Percentiles rank a stretch among this genome's conserved stretches.
Evolutionary conservation across 1,139 yeast genomes (phyloP).

Genomic region (Nakaseomyces kungkrabaensis): DNA sequence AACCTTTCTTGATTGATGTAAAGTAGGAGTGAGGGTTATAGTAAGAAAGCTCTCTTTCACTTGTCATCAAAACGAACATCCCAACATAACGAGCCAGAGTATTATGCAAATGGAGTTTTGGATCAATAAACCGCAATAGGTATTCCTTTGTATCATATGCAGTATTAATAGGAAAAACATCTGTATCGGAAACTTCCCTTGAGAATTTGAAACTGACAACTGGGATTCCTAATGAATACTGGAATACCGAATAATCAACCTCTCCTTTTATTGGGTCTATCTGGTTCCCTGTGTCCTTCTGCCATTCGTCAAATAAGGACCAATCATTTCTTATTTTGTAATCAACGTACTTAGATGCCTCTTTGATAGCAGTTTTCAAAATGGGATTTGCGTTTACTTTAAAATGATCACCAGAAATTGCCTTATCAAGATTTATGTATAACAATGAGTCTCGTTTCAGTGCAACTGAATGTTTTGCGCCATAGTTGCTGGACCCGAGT

Average conservation of each 20-base stretch:
- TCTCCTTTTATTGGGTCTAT: constrained; percentile 31
- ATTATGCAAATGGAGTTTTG: constrained; percentile 44
- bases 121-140: constrained; percentile 48
- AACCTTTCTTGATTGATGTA: constrained; percentile 7
- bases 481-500: constrained; percentile 42
- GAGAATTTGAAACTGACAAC: constrained; percentile 36
- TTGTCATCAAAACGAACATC: constrained; percentile 40
- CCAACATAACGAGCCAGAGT: constrained; percentile 52
- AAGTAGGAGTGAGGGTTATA: constrained; percentile 30
- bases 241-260: constrained; percentile 39
- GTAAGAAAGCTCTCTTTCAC: constrained; percentile 42
- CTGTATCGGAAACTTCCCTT: constrained; percentile 28
- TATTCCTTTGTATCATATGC: constrained; percentile 49
- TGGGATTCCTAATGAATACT: constrained; percentile 43
- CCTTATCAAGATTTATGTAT: constrained; percentile 40
- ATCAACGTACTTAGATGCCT: constrained; percentile 32
- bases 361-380: constrained; percentile 29
- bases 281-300: constrained; percentile 19
- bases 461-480: constrained; percentile 31
- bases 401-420: constrained; percentile 36
- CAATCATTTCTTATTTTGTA: constrained; percentile 24
- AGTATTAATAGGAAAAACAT: constrained; percentile 49
- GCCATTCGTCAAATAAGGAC: constrained; percentile 33
- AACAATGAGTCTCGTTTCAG: constrained; percentile 32
- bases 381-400: constrained; percentile 35